Base-by-base conservation (phyloP, 2,329 filamentous ascomycete genomes). In the Penicillium fuscoglaucum region DNA sequence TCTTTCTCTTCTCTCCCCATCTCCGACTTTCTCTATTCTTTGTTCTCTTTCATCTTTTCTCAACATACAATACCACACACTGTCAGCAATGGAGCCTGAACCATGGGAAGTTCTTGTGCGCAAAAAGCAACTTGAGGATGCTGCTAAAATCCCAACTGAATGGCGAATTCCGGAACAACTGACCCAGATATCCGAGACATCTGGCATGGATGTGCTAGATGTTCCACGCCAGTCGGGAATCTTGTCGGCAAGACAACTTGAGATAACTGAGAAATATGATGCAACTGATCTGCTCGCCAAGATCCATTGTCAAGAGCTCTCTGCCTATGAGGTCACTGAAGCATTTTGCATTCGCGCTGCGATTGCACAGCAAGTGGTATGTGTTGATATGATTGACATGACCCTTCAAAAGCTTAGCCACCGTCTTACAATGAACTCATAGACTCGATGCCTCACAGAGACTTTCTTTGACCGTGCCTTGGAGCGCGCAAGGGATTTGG, bases 381-480 rank as follows among this genome's bases (percentile, higher is more conserved):
- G 55, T 41, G n/a, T 44, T 29, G 6, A 31, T 3, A 17, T 28
- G 28, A 39, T 44, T 29, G 6, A 24, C 7, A 17, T 28, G 21
- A 39, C 19, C 26, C 6, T 29, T 45, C 15, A 13, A 31, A 31
- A 1, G 12, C 2, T 17, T 31, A 9, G 4, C 7, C 21, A 28
- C 17, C 7, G 19, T 21, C 28, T 33, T 10, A 48, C 26, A n/a
- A 17, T 13, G 21, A n/a, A 41, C 4, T 8, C 9, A 33, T 8
- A 63, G 61, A 78, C 78, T 19, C 73, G 73, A 45, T 84, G 82
- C 47, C 66, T 84, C 3, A 80, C 80, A 0, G 83, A 86, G 55
- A 79, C 81, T 37, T 77, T 84, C 46, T 82, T 83, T 63, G 73
- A 78, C 2, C 66, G 75, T 9, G 84, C 84, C 1, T 40, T 85